phyloP scores from a whole-genome alignment of 495 filamentous ascomycete species.

The Aspergillus campestris region DNA sequence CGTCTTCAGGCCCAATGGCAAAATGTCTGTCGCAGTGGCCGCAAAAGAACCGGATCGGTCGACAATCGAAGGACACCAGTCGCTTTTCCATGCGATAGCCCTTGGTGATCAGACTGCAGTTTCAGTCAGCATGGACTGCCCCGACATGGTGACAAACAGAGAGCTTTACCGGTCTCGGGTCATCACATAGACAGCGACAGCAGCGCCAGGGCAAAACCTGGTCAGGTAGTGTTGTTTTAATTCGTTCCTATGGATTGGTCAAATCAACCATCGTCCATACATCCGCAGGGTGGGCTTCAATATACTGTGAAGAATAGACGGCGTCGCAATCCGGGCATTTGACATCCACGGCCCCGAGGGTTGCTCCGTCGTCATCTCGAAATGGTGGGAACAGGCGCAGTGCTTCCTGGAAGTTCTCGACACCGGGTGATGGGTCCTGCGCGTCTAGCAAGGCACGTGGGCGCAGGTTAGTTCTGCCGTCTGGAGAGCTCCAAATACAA shows the following conservation, averaged over 20 bases:
- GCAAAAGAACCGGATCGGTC: conserved; percentile 19
- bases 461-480: not conserved
- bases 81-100: conserved; percentile 26
- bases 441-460: not conserved
- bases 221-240: conserved; percentile 21
- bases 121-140: not conserved
- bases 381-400: conserved; percentile 21
- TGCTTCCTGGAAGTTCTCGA: conserved; percentile 21
- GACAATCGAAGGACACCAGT: conserved; percentile 17
- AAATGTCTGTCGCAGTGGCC: conserved; percentile 17
- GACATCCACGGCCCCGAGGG: conserved; percentile 15
- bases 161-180: conserved; percentile 19
- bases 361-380: conserved; percentile 17
- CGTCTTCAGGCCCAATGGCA: conserved; percentile 11
- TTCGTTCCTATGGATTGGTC: conserved; percentile 12
- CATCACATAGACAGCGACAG: conserved; percentile 25
- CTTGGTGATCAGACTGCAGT: conserved; percentile 21
- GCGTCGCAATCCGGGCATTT: conserved; percentile 24
- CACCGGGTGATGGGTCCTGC: conserved; percentile 5
- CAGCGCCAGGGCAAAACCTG: conserved; percentile 20
- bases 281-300: not conserved
- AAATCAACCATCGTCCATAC: not conserved
- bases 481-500: not conserved
- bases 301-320: conserved; percentile 18
- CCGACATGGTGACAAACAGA: not conserved